Evolutionary conservation across 208 protist species (phyloP).

Genomic region (Perkinsela sp.): DNA sequence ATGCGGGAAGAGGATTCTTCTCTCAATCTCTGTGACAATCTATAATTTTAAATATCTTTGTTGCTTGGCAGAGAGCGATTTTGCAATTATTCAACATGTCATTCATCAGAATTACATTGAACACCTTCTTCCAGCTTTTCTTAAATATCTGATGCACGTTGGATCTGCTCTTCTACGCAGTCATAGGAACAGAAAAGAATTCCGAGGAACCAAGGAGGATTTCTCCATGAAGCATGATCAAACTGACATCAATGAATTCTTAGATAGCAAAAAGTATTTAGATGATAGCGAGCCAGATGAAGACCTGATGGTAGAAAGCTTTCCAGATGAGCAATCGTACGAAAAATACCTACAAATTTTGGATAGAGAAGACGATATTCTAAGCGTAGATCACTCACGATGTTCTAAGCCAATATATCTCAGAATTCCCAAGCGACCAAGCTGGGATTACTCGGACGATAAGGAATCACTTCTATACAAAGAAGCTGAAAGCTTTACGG

Average conservation of each 20-base stretch:
- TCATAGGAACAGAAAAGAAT: neutral
- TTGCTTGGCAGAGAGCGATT: too few relatives aligned
- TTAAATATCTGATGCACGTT: neutral
- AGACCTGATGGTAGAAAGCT: neutral
- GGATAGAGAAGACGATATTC: neutral
- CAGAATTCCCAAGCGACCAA: conserved; percentile 41
- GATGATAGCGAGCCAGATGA: neutral
- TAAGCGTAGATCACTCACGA: neutral
- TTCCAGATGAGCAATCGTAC: neutral
- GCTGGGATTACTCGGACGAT: conserved; percentile 36
- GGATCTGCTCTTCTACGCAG: neutral
- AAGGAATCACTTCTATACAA: conserved; percentile 20
- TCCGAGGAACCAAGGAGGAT: neutral
- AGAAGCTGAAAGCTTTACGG: conserved; percentile 49
- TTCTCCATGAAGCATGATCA: neutral
- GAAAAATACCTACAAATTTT: neutral
- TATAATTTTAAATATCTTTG: too few relatives aligned
- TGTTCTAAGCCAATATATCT: conserved; percentile 8
- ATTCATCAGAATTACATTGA: too few relatives aligned
- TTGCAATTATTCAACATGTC: too few relatives aligned
- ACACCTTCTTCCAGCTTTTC: too few relatives aligned
- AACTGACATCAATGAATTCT: neutral
- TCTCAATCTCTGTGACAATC: too few relatives aligned
- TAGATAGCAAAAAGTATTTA: neutral
- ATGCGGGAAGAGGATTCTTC: too few relatives aligned